Conservation (phyloP, 306 rosid genomes). For the Prunus dulcis region DNA sequence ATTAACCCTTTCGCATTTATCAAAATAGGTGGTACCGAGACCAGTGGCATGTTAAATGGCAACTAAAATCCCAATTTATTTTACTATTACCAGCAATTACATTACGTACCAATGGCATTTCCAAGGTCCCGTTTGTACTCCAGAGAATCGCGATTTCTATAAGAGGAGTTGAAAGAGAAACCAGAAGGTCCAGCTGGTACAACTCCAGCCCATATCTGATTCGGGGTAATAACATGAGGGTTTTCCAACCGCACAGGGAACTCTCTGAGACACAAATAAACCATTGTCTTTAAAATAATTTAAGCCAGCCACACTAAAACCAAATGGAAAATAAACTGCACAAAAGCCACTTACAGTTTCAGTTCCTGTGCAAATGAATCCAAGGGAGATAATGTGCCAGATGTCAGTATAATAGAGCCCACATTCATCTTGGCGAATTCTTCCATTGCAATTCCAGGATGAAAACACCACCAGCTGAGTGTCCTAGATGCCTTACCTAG, state of each 20-base stretch:
- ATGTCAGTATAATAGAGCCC: conserved; percentile 87
- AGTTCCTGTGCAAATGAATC: conserved; percentile 90
- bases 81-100: conserved; percentile 10
- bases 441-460: conserved; percentile 97
- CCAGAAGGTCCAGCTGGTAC: conserved; percentile 88
- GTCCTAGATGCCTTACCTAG: conserved; percentile 79
- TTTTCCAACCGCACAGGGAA: conserved; percentile 89
- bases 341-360: conserved; percentile 55
- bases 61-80: conserved; percentile 13
- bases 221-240: conserved; percentile 84
- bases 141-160: conserved; percentile 63
- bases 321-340: conserved; percentile 22
- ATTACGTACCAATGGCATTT: conserved; percentile 80
- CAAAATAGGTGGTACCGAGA: conserved; percentile 13
- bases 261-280: conserved; percentile 54
- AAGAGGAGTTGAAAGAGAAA: conserved; percentile 80
- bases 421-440: conserved; percentile 57
- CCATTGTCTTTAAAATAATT: conserved; percentile 20
- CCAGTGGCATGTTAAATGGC: conserved; percentile 12
- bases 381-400: conserved; percentile 91
- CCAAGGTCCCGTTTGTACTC: conserved; percentile 94
- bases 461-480: conserved; percentile 99
- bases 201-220: conserved; percentile 98
- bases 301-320: conserved; percentile 20
- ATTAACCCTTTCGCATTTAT: background rate